Percentiles rank a stretch among this genome's conserved stretches.
Evolutionary conservation across 2,329 filamentous ascomycete genomes (phyloP).

Genomic region (Alternaria panax): DNA sequence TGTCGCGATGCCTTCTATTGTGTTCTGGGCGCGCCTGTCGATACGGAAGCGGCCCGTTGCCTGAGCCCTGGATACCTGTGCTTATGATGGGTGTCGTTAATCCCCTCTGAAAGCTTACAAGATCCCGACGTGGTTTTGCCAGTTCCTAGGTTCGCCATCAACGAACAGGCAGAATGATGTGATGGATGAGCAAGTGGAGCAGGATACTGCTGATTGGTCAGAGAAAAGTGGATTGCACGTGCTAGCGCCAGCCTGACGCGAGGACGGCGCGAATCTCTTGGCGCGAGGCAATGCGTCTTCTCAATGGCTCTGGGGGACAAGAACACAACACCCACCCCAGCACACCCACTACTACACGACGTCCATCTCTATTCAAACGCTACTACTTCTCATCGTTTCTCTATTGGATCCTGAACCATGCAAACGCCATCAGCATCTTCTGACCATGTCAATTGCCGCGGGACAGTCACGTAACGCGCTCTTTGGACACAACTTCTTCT

Average conservation of each 20-base stretch:
- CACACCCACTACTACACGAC: slow-evolving; percentile 22
- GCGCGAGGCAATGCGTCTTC: slow-evolving; percentile 23
- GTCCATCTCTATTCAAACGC: slow-evolving; percentile 10
- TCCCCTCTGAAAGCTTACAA: background rate
- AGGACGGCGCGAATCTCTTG: slow-evolving; percentile 1
- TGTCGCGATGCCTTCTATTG: background rate
- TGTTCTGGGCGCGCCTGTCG: background rate
- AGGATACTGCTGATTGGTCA: slow-evolving; percentile 17
- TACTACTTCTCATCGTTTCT: slow-evolving; percentile 5
- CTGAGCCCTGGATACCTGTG: background rate
- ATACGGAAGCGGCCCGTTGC: background rate
- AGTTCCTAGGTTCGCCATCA: background rate
- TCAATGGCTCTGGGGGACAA: background rate
- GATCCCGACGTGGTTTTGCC: background rate
- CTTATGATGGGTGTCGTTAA: background rate
- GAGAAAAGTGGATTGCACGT: slow-evolving; percentile 1
- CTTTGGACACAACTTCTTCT: slow-evolving; percentile 35
- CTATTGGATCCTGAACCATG: slow-evolving; percentile 24
- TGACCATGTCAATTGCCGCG: slow-evolving; percentile 39
- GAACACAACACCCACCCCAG: slow-evolving; percentile 24
- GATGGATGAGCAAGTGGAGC: background rate
- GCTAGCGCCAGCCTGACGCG: slow-evolving; percentile 19
- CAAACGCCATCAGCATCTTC: slow-evolving; percentile 21
- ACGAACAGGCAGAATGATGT: background rate
- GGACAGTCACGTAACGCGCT: slow-evolving; percentile 35